phyloP scores from a whole-genome alignment of 495 filamentous ascomycete species.

The Tuber calosporum region DNA sequence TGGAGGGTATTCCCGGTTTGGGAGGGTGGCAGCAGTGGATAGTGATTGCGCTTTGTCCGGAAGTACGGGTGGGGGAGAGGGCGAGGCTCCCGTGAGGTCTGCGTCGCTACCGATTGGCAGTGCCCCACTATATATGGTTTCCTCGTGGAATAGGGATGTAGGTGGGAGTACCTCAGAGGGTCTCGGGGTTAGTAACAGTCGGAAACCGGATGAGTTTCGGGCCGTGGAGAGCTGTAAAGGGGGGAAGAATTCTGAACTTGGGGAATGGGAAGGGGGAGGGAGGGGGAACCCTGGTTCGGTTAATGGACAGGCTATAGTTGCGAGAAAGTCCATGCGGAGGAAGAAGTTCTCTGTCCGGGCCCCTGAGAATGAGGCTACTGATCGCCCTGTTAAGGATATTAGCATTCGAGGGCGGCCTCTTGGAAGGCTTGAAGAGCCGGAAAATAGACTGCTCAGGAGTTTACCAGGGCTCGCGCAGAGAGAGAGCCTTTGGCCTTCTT shows the following conservation, averaged over 20 bases:
- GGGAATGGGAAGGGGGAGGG: too few relatives aligned
- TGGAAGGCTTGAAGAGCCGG: background rate
- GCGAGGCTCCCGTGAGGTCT: background rate
- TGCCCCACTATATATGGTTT: background rate
- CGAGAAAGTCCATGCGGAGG: slow-evolving; percentile 15
- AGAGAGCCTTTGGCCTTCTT: slow-evolving; percentile 26
- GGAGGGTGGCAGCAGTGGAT: background rate
- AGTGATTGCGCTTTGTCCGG: background rate
- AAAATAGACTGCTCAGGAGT: slow-evolving; percentile 6
- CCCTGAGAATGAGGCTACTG: background rate
- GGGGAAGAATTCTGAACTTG: background rate
- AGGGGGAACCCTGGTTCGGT: background rate
- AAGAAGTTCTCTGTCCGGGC: background rate
- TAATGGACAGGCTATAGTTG: slow-evolving; percentile 8
- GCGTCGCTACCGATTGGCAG: background rate
- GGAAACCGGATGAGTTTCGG: slow-evolving; percentile 13
- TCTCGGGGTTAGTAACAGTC: background rate
- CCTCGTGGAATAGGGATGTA: background rate
- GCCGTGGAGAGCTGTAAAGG: slow-evolving; percentile 18
- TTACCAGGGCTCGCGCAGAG: slow-evolving; percentile 17
- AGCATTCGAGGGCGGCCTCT: background rate
- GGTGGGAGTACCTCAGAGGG: slow-evolving; percentile 5
- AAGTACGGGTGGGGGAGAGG: background rate
- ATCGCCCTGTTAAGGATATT: background rate
- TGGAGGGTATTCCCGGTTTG: background rate